phyloP scores from a whole-genome alignment of 73 alveolate species.

The Effrenium voratum region DNA sequence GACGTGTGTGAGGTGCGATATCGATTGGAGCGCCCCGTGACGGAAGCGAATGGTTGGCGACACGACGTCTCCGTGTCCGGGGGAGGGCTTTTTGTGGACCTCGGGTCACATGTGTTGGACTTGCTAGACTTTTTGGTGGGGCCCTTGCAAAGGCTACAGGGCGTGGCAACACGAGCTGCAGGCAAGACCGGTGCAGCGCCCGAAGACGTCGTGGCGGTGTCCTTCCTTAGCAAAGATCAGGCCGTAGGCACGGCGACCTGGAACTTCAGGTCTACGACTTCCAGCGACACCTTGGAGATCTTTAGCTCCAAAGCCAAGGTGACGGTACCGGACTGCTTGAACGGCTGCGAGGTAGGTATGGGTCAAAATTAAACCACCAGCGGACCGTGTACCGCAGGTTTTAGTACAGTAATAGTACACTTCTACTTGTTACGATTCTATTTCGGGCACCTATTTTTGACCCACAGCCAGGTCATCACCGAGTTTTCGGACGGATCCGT shows the following conservation, averaged over 20 bases:
- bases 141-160: constrained; percentile 19
- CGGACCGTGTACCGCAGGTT: no score
- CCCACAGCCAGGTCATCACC: constrained; percentile 25
- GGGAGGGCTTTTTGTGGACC: constrained; percentile 33
- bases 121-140: constrained; percentile 52
- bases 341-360: no score
- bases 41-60: neutral
- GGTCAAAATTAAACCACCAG: no score
- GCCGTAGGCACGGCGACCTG: constrained; percentile 39
- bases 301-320: constrained; percentile 23
- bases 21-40: neutral
- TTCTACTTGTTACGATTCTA: no score
- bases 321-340: constrained; percentile 26
- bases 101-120: constrained; percentile 53
- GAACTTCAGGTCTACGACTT: constrained; percentile 10
- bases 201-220: constrained; percentile 36
- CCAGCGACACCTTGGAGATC: constrained; percentile 50
- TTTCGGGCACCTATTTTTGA: no score
- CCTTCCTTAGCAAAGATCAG: constrained; percentile 3
- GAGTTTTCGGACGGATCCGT: neutral
- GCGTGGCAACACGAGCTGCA: constrained; percentile 4
- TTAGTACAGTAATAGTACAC: no score
- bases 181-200: neutral
- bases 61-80: constrained; percentile 1
- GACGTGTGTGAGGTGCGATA: neutral